phyloP scores from a whole-genome alignment of 1,284 basidiomycete genomes.

The Sanghuangporus baumii region DNA sequence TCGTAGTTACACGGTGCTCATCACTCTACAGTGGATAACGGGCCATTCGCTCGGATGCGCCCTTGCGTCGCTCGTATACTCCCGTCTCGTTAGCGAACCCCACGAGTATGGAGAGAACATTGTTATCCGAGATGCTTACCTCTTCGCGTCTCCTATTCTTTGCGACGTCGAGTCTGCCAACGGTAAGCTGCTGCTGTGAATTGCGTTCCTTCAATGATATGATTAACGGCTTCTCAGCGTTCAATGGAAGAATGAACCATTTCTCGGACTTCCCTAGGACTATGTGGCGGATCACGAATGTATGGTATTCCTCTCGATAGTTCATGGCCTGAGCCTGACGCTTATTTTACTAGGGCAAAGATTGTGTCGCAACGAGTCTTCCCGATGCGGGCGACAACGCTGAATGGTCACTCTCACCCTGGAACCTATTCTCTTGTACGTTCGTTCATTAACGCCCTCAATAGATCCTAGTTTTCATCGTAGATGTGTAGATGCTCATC shows the following conservation, averaged over 20 bases:
- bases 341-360: conserved; percentile 17
- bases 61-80: conserved; percentile 25
- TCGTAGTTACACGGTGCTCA: neutral
- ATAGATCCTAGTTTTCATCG: neutral
- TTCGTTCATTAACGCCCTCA: neutral
- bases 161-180: conserved; percentile 22
- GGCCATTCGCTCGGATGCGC: conserved; percentile 29
- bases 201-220: neutral
- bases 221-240: conserved; percentile 17
- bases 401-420: conserved; percentile 21
- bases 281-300: conserved; percentile 28
- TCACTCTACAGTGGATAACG: conserved; percentile 24
- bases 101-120: conserved; percentile 23
- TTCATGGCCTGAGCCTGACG: neutral
- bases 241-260: conserved; percentile 24
- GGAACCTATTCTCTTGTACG: conserved; percentile 23
- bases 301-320: conserved; percentile 6
- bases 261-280: conserved; percentile 21
- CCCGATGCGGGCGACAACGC: conserved; percentile 24
- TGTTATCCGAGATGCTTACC: conserved; percentile 26
- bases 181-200: conserved; percentile 12
- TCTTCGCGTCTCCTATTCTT: conserved; percentile 26
- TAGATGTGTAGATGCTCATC: conserved; percentile 12
- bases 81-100: conserved; percentile 22
- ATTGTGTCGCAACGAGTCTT: conserved; percentile 23